These are phyloP conservation scores for Lactarius deliciosus DNA, from an alignment of 768 basidiomycete species.

Conservation along the genomic window DNA sequence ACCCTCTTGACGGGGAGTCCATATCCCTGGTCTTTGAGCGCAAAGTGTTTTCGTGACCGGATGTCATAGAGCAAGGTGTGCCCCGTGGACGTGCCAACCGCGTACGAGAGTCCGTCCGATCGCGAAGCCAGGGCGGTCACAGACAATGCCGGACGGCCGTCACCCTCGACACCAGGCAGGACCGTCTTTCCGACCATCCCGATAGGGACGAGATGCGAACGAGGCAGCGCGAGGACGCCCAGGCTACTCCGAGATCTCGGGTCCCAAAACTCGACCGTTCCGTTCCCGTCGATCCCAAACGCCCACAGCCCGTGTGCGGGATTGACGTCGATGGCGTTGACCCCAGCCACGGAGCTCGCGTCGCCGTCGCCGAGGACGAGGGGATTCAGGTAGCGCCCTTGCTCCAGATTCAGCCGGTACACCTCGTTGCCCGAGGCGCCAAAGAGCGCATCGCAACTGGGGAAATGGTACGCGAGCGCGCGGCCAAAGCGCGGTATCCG, in stretches of 20 bases:
- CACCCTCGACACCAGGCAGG: slow-evolving; percentile 41
- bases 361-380: slow-evolving; percentile 56
- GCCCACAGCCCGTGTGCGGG: slow-evolving; percentile 86
- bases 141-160: slow-evolving; percentile 42
- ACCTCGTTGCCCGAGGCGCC: slow-evolving; percentile 84
- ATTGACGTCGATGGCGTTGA: slow-evolving; percentile 92
- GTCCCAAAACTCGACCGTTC: slow-evolving; percentile 96
- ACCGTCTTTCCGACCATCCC: slow-evolving; percentile 36
- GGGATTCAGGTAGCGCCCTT: slow-evolving; percentile 89
- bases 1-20: slow-evolving; percentile 85
- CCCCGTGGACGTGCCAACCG: slow-evolving; percentile 92
- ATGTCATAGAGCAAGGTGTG: slow-evolving; percentile 95
- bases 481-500: slow-evolving; percentile 95
- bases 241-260: slow-evolving; percentile 77
- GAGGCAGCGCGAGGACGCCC: slow-evolving; percentile 64
- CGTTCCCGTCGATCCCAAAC: slow-evolving; percentile 85
- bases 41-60: slow-evolving; percentile 78
- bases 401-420: slow-evolving; percentile 92
- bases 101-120: slow-evolving; percentile 88
- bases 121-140: slow-evolving; percentile 87
- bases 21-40: slow-evolving; percentile 95
- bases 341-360: slow-evolving; percentile 66
- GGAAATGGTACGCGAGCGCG: slow-evolving; percentile 87
- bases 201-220: slow-evolving; percentile 48
- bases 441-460: slow-evolving; percentile 88